Evolutionary conservation across 176 grass and related monocot species (phyloP).

Genomic region (Musa troglodytarum): DNA sequence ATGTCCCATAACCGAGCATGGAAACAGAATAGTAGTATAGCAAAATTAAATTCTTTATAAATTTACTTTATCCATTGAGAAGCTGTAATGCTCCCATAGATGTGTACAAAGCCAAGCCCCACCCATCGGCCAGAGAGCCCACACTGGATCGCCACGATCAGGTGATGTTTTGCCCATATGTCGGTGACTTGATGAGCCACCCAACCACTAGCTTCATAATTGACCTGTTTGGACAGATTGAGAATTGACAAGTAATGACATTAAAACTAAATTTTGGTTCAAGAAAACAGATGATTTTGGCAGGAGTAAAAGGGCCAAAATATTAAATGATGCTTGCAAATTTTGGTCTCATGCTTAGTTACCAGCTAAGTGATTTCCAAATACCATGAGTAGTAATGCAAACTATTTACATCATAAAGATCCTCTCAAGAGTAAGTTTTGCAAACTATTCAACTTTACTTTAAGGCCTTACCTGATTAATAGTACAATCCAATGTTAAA

Average conservation of each 20-base stretch:
- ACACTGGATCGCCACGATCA: slow-evolving; percentile 55
- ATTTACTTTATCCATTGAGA: slow-evolving; percentile 83
- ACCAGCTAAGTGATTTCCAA: no score
- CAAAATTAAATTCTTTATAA: background rate
- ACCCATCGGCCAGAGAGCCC: slow-evolving; percentile 93
- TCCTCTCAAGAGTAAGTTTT: background rate
- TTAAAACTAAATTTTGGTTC: background rate
- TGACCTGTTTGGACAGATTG: slow-evolving; percentile 42
- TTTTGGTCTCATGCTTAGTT: no score
- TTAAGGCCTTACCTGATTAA: background rate
- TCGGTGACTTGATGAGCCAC: slow-evolving; percentile 91
- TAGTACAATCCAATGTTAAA: background rate
- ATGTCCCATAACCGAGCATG: background rate
- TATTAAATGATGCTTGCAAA: background rate
- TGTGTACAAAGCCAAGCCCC: slow-evolving; percentile 93
- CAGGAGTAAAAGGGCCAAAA: background rate
- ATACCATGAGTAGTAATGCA: background rate
- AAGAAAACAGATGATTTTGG: background rate
- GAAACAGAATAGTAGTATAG: background rate
- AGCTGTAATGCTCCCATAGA: slow-evolving; percentile 86
- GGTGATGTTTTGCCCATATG: slow-evolving; percentile 88
- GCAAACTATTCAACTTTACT: background rate
- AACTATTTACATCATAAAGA: background rate
- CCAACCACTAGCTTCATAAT: slow-evolving; percentile 76
- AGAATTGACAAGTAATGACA: background rate